Evolutionary conservation across 805 yeast species (phyloP).

Genomic region (Ogataea pignaliae): DNA sequence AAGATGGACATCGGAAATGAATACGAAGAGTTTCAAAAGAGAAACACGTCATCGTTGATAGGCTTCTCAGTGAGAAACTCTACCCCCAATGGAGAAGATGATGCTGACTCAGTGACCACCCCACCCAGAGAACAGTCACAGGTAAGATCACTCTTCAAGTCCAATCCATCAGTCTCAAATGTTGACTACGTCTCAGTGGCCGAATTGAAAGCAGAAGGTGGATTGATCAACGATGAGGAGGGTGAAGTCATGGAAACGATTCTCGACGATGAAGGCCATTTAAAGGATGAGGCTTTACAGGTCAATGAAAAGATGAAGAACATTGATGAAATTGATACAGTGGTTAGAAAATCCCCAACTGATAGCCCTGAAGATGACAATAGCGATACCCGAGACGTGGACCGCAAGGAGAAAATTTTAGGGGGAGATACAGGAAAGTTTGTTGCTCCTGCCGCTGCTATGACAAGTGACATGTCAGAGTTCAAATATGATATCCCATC

Average conservation of each 20-base stretch:
- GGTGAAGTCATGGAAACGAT: constrained; percentile 49
- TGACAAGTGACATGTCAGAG: constrained; percentile 13
- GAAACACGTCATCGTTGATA: constrained; percentile 45
- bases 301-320: constrained; percentile 15
- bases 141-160: constrained; percentile 42
- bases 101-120: constrained; percentile 17
- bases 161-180: constrained; percentile 27
- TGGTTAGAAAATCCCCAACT: not conserved
- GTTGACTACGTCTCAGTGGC: constrained; percentile 26
- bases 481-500: constrained; percentile 13
- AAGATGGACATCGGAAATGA: constrained; percentile 50
- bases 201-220: constrained; percentile 42
- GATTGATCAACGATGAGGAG: constrained; percentile 54
- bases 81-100: constrained; percentile 15
- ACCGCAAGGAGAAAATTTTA: constrained; percentile 17
- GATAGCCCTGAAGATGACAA: constrained; percentile 1
- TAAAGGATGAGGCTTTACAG: constrained; percentile 44
- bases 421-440: constrained; percentile 31
- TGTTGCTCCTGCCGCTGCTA: constrained; percentile 33
- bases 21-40: constrained; percentile 47
- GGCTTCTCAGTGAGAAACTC: constrained; percentile 42
- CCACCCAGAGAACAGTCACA: constrained; percentile 21
- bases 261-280: constrained; percentile 49
- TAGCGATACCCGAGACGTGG: constrained; percentile 3
- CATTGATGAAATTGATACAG: constrained; percentile 1